Percentiles rank a stretch among this genome's conserved stretches.
These are phyloP conservation scores for Cercospora sp. DNA, from an alignment of 2,329 filamentous ascomycete species.

Conservation along the genomic window DNA sequence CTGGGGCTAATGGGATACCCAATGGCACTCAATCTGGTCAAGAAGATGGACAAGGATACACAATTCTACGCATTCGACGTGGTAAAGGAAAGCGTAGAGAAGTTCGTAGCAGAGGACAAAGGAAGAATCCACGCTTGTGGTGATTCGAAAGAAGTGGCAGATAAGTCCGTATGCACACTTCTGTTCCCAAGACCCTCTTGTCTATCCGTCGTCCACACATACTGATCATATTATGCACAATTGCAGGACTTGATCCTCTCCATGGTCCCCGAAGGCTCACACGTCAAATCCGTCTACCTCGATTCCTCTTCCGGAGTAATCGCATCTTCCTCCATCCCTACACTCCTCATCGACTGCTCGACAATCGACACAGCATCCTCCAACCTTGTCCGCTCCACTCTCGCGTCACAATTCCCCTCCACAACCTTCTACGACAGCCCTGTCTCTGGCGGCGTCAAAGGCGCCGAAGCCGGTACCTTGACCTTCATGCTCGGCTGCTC, in stretches of 20 bases:
- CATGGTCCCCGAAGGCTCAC: conserved; percentile 56
- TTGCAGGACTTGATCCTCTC: conserved; percentile 52
- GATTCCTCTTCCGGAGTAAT: conserved; percentile 47
- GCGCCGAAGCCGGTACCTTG: conserved; percentile 54
- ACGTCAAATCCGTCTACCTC: conserved; percentile 55
- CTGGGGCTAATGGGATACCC: conserved; percentile 58
- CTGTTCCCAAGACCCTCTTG: background rate
- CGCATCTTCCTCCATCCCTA: conserved; percentile 43
- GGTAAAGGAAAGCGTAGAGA: conserved; percentile 45
- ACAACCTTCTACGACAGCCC: conserved; percentile 54
- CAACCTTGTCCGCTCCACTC: conserved; percentile 47
- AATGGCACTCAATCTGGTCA: conserved; percentile 54
- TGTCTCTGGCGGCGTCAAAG: conserved; percentile 55
- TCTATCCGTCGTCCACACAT: background rate
- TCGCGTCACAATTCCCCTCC: conserved; percentile 42
- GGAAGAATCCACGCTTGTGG: conserved; percentile 42
- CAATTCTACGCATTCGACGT: conserved; percentile 54
- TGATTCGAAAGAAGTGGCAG: conserved; percentile 52
- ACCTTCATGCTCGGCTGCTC: conserved; percentile 58
- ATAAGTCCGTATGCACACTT: conserved; percentile 48
- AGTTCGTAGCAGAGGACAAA: conserved; percentile 45
- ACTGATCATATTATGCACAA: background rate
- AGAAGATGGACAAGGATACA: conserved; percentile 47
- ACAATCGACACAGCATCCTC: conserved; percentile 58
- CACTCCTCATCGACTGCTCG: conserved; percentile 56